Evolutionary conservation across 352 stramenopile genomes (phyloP).

Genomic region (Phytophthora ohioensis): DNA sequence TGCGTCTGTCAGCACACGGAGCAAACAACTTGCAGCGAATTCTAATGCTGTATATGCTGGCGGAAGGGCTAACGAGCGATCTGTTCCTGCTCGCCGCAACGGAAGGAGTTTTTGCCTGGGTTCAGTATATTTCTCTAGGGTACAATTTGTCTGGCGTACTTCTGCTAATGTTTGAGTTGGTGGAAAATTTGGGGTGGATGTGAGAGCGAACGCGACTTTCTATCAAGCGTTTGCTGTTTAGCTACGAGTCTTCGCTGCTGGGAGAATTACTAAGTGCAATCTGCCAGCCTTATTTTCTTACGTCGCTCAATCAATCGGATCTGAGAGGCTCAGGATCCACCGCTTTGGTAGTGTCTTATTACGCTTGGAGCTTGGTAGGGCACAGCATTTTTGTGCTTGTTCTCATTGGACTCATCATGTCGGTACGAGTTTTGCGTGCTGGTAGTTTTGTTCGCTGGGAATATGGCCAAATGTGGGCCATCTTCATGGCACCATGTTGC

Average conservation of each 20-base stretch:
- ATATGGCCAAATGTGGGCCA: constrained; percentile 9
- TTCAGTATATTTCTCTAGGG: constrained; percentile 40
- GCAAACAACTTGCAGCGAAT: constrained; percentile 24
- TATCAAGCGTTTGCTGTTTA: constrained; percentile 37
- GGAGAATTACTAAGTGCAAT: constrained; percentile 34
- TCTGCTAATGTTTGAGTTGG: constrained; percentile 21
- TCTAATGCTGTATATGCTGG: constrained; percentile 29
- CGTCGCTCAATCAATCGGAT: constrained; percentile 8
- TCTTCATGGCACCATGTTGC: constrained; percentile 22
- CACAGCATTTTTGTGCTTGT: constrained; percentile 28
- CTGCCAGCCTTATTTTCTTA: constrained; percentile 6
- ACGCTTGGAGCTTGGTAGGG: constrained; percentile 18
- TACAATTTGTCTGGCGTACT: constrained; percentile 39
- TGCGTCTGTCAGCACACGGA: constrained; percentile 19
- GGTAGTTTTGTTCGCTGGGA: constrained; percentile 14
- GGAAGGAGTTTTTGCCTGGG: constrained; percentile 26
- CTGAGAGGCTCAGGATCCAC: constrained; percentile 3
- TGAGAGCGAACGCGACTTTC: constrained; percentile 10
- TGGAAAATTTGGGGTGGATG: constrained; percentile 25
- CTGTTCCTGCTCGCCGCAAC: constrained; percentile 37
- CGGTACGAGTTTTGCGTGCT: constrained; percentile 15
- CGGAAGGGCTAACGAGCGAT: constrained; percentile 37
- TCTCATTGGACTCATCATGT: constrained; percentile 23
- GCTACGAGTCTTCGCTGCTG: constrained; percentile 36
- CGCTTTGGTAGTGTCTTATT: constrained; percentile 27